Conservation (phyloP, 108 stramenopile species). For the Nannochloropsis salina region DNA sequence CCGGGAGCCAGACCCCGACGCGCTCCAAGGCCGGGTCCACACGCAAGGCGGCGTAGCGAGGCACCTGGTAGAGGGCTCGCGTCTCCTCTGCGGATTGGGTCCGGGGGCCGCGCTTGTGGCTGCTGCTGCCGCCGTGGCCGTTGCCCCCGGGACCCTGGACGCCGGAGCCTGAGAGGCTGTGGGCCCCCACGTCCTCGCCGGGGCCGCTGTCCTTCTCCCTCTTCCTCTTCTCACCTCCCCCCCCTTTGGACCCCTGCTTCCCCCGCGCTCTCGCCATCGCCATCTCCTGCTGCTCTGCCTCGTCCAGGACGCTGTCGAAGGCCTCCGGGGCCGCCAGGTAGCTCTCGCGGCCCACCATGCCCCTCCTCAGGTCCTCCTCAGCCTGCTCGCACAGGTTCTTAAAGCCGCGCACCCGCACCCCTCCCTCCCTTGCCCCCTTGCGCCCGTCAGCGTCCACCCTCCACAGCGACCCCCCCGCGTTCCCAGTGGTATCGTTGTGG, state of each 20-base stretch:
- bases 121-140: conserved; percentile 27
- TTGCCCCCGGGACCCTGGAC: not conserved
- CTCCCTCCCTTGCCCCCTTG: not conserved
- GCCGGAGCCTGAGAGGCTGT: no score
- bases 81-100: not conserved
- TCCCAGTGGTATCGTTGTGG: not conserved
- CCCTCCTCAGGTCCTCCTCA: not conserved
- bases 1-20: not conserved
- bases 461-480: not conserved
- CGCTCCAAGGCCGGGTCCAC: not conserved
- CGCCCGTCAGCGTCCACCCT: not conserved
- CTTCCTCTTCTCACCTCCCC: not conserved
- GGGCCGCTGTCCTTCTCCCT: not conserved
- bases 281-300: not conserved
- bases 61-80: not conserved
- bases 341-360: not conserved
- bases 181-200: not conserved
- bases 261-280: conserved; percentile 23
- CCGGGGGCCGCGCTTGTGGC: not conserved
- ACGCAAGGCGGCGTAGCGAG: not conserved
- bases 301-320: not conserved
- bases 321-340: not conserved
- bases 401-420: not conserved
- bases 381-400: not conserved
- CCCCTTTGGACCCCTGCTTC: not conserved